These are phyloP conservation scores for Arthroderma sp. DNA, from an alignment of 2,329 filamentous ascomycete species.

Conservation along the genomic window DNA sequence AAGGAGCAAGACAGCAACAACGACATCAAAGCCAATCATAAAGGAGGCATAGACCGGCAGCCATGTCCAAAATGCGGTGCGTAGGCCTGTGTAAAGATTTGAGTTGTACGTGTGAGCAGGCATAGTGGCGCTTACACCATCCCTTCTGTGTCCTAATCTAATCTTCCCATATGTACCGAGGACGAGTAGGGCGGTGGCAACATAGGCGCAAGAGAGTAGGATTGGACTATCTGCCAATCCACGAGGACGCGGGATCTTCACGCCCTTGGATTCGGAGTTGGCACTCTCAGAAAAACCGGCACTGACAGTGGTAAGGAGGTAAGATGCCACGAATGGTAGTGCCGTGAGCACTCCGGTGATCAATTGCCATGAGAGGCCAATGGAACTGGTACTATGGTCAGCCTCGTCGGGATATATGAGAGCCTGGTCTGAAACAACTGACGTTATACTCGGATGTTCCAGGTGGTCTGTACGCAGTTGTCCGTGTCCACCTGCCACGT, in stretches of 20 bases:
- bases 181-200: background rate
- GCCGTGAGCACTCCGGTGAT: background rate
- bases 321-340: background rate
- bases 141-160: background rate
- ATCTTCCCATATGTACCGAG: background rate
- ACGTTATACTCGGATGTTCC: background rate
- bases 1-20: constrained; percentile 41
- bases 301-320: background rate
- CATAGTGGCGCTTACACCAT: background rate
- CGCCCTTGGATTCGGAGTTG: background rate
- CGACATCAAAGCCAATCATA: constrained; percentile 43
- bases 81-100: constrained; percentile 12
- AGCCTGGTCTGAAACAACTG: background rate
- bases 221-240: background rate
- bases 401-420: background rate
- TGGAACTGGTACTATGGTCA: background rate
- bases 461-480: background rate
- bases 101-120: background rate
- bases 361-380: background rate
- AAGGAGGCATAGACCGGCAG: constrained; percentile 47
- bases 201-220: background rate
- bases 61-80: constrained; percentile 32
- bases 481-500: background rate
- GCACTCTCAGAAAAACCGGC: background rate
- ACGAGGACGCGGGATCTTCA: background rate